phyloP scores from a whole-genome alignment of 768 basidiomycete species.

The Polyporus arcularius region DNA sequence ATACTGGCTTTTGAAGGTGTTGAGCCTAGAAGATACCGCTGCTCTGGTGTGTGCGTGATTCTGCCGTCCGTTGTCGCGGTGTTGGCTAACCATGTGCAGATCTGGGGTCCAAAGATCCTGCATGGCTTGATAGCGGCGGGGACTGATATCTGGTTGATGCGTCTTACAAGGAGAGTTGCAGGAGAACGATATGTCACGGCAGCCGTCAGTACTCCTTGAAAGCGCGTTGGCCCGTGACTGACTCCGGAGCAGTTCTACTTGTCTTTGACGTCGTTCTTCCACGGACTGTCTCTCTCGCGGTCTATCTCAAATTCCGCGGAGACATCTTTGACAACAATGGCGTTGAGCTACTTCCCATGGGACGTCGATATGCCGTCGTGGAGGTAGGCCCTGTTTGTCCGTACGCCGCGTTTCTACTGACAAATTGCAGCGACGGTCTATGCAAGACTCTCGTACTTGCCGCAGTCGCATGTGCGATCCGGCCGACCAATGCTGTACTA shows the following conservation, averaged over 20 bases:
- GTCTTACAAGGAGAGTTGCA: conserved; percentile 57
- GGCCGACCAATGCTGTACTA: conserved; percentile 88
- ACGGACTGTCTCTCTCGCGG: conserved; percentile 80
- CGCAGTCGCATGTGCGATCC: conserved; percentile 74
- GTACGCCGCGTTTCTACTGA: not conserved
- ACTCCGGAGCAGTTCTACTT: conserved; percentile 59
- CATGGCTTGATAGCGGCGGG: conserved; percentile 77
- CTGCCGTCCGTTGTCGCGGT: too few species aligned
- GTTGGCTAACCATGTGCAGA: conserved; percentile 42
- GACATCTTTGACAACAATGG: conserved; percentile 79
- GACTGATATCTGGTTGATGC: conserved; percentile 75
- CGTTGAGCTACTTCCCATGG: conserved; percentile 81
- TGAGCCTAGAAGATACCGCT: conserved; percentile 52
- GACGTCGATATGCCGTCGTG: conserved; percentile 26
- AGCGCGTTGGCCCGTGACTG: not conserved
- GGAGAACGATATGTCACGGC: conserved; percentile 58
- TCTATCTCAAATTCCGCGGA: conserved; percentile 94
- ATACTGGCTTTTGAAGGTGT: conserved; percentile 67
- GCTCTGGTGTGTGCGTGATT: conserved; percentile 60
- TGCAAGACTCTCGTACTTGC: conserved; percentile 54
- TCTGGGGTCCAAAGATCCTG: conserved; percentile 70
- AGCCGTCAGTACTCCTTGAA: conserved; percentile 54
- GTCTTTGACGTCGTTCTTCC: conserved; percentile 85
- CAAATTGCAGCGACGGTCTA: conserved; percentile 32
- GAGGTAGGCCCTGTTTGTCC: conserved; percentile 14